Evolutionary conservation across 768 basidiomycete species (phyloP).

Genomic region (Mycena indigotica): DNA sequence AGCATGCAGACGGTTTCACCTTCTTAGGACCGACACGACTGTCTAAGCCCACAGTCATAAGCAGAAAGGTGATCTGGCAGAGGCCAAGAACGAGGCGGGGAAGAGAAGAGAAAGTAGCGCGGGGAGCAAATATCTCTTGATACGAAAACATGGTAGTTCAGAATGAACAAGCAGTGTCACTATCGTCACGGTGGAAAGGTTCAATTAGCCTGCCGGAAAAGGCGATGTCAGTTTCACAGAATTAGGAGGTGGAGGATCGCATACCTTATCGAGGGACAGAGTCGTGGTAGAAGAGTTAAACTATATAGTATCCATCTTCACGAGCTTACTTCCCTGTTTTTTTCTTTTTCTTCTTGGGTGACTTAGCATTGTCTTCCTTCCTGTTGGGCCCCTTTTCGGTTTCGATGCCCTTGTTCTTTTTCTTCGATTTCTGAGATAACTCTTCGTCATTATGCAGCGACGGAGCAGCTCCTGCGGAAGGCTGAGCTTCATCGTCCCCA

Average conservation of each 20-base stretch:
- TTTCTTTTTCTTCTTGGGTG: constrained; percentile 18
- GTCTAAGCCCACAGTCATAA: too few species aligned
- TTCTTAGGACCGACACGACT: too few species aligned
- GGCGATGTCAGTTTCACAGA: neutral
- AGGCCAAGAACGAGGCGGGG: neutral
- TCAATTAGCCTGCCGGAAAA: neutral
- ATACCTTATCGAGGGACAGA: neutral
- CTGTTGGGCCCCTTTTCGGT: constrained; percentile 5
- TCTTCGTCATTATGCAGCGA: neutral
- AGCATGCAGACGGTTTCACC: too few species aligned
- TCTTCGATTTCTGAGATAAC: neutral
- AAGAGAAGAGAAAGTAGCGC: neutral
- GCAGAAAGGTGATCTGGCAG: neutral
- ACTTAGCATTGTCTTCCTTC: neutral
- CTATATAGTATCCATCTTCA: neutral
- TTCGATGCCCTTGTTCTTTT: constrained; percentile 21
- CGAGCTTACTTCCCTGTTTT: constrained; percentile 1
- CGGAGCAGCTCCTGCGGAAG: neutral
- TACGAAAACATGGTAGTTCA: neutral
- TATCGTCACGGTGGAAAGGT: neutral
- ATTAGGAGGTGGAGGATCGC: neutral
- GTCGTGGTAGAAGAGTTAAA: neutral
- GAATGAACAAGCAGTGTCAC: too few species aligned
- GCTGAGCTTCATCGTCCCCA: neutral
- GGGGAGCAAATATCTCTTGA: neutral